A percentile compares a stretch with the other conserved stretches of the same genome.
These are phyloP conservation scores for Hymenoscyphus fraxineus DNA, from an alignment of 2,329 filamentous ascomycete species.

Conservation along the genomic window DNA sequence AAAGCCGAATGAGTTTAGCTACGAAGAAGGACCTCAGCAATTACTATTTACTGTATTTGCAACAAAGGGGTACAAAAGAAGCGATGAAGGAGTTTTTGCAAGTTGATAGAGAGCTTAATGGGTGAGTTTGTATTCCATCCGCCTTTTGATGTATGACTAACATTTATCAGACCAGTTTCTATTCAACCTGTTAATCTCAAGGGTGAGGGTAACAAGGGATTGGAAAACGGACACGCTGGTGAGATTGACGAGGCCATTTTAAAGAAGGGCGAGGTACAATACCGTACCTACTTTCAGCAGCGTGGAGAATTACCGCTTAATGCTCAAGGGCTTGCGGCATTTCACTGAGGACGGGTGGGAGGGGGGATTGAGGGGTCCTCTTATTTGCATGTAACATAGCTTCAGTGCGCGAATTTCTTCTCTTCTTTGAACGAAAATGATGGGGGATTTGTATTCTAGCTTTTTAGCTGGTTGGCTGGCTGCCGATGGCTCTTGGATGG, in stretches of 20 bases:
- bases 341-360: conserved; percentile 18
- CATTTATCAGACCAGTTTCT: conserved; percentile 39
- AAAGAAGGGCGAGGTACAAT: conserved; percentile 41
- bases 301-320: conserved; percentile 25
- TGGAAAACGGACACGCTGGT: conserved; percentile 42
- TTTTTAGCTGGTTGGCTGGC: too few species aligned
- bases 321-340: conserved; percentile 30
- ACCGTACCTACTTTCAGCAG: conserved; percentile 42
- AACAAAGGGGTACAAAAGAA: conserved; percentile 76
- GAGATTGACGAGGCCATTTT: conserved; percentile 42
- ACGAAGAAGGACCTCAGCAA: conserved; percentile 73
- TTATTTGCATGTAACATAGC: background rate
- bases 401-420: background rate
- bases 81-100: conserved; percentile 81
- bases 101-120: conserved; percentile 83
- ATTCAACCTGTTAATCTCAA: conserved; percentile 38
- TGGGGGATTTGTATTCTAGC: background rate
- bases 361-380: too few species aligned
- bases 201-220: conserved; percentile 37
- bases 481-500: too few species aligned
- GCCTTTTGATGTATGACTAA: conserved; percentile 14
- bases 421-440: background rate
- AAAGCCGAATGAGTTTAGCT: conserved; percentile 64
- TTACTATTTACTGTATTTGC: conserved; percentile 77
- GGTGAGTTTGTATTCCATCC: conserved; percentile 47